Base-by-base conservation (phyloP, 2,329 filamentous ascomycete species). In the Alternaria triticimaculans region DNA sequence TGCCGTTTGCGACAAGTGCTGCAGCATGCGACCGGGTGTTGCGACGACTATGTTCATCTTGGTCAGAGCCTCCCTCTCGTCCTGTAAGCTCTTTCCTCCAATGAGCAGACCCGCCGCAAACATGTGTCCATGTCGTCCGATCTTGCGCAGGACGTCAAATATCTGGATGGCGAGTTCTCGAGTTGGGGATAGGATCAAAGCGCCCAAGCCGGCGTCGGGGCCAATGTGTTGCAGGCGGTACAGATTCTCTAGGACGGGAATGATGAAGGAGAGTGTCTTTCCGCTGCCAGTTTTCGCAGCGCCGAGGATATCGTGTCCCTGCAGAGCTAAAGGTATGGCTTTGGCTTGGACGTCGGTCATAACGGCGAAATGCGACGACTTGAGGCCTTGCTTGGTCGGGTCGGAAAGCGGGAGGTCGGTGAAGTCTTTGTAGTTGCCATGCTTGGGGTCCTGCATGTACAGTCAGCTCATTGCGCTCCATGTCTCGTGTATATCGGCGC, bases 21-120 rank as follows among this genome's bases (percentile, higher is more conserved):
- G 96, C 71, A 98, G 83, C 87, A 99, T 97, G 37, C 96, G 89
- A 2, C 96, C 96, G 0, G 96, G 96, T 2, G 96, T 99, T 75
- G 94, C 97, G 10, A 99, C 93, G 25, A 99, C 83, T 51, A 99
- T 98, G 78, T 98, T 99, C 95, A 99, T 98, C 68, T 93, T 88
- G 4, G 89, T 88, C 64, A 99, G 78, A 33, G 94, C 87, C 72
- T 96, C 92, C 23, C 92, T 89, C 82, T 99, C 90, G 76, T 97
- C 94, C 76, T 92, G 90, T 73, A 97, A 77, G 78, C 88, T 94
- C 85, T 97, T 97, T 44, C 96, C 96, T 44, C 96, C 96, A 72
- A 98, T 98, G 10, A 99, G 89, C 72, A 98, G 82, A 0, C 96
- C 96, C 0, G 96, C 96, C 1, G 95, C 97, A 79, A 98, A 97